Conservation (phyloP, 2,329 filamentous ascomycete genomes). For the Neofusicoccum ribis region DNA sequence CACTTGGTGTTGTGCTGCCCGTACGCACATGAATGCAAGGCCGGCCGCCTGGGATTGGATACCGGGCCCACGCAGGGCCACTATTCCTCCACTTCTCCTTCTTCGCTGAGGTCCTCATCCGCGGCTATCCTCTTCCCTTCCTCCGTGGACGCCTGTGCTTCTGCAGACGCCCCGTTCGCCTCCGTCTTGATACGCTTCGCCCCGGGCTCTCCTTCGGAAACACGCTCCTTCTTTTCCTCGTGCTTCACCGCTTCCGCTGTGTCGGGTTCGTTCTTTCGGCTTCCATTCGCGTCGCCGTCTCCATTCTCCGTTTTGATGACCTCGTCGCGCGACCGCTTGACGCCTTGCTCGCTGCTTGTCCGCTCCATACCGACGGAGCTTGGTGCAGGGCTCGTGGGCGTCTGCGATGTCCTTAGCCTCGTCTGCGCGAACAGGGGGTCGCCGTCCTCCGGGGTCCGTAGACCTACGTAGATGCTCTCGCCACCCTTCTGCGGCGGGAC, state of each 20-base stretch:
- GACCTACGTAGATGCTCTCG: constrained; percentile 50
- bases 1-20: neutral
- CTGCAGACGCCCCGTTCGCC: constrained; percentile 10
- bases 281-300: constrained; percentile 23
- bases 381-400: constrained; percentile 23
- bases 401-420: constrained; percentile 32
- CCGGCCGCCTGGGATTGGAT: neutral
- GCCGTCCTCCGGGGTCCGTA: constrained; percentile 41
- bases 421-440: constrained; percentile 30
- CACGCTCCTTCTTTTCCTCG: neutral
- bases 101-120: constrained; percentile 42
- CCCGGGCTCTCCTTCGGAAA: constrained; percentile 11
- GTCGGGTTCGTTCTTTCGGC: neutral
- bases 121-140: constrained; percentile 16
- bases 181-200: constrained; percentile 22
- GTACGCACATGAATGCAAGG: neutral
- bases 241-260: constrained; percentile 3
- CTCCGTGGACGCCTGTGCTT: constrained; percentile 1
- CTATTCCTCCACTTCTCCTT: constrained; percentile 50
- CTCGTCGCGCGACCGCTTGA: constrained; percentile 25
- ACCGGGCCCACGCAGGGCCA: constrained; percentile 1
- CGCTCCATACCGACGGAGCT: constrained; percentile 26
- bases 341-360: constrained; percentile 29
- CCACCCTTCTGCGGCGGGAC: constrained; percentile 39
- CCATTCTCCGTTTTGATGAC: constrained; percentile 17